These are phyloP conservation scores for Phytophthora podocarpi DNA, from an alignment of 352 stramenopile species.

Conservation along the genomic window DNA sequence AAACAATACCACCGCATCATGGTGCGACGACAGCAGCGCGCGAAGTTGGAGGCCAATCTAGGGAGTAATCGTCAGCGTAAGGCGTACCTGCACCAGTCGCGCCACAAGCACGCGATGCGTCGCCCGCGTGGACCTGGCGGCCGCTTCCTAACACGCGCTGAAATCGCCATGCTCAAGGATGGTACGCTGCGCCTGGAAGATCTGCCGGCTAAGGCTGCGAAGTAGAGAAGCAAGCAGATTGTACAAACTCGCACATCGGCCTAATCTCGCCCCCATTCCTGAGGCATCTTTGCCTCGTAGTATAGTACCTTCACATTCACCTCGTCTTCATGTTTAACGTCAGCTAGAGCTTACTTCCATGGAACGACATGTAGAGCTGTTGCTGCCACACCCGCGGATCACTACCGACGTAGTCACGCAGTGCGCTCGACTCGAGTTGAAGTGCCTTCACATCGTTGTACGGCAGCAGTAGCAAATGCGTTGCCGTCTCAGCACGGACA, in stretches of 20 bases:
- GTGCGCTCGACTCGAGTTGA: constrained; percentile 40
- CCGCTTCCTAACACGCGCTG: constrained; percentile 86
- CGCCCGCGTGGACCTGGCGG: constrained; percentile 81
- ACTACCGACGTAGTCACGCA: constrained; percentile 35
- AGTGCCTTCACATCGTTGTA: constrained; percentile 65
- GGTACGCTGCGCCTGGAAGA: constrained; percentile 78
- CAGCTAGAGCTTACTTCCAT: constrained; percentile 40
- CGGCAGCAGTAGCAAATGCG: constrained; percentile 70
- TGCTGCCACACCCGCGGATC: constrained; percentile 42
- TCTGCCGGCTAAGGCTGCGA: constrained; percentile 53
- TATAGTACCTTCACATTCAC: constrained; percentile 11
- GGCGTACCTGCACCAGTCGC: constrained; percentile 87
- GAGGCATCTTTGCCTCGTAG: constrained; percentile 1
- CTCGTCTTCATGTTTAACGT: not conserved
- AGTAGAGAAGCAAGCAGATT: constrained; percentile 16
- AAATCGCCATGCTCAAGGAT: constrained; percentile 81
- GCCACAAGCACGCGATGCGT: constrained; percentile 89
- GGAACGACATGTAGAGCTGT: constrained; percentile 41
- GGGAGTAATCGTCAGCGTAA: constrained; percentile 80
- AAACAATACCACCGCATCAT: constrained; percentile 93
- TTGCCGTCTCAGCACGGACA: constrained; percentile 50
- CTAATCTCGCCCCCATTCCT: not conserved
- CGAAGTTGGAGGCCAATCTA: constrained; percentile 88
- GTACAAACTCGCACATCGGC: not conserved
- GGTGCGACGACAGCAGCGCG: constrained; percentile 84